Conservation (phyloP, 208 protist genomes). For the Spongospora subterranea region DNA sequence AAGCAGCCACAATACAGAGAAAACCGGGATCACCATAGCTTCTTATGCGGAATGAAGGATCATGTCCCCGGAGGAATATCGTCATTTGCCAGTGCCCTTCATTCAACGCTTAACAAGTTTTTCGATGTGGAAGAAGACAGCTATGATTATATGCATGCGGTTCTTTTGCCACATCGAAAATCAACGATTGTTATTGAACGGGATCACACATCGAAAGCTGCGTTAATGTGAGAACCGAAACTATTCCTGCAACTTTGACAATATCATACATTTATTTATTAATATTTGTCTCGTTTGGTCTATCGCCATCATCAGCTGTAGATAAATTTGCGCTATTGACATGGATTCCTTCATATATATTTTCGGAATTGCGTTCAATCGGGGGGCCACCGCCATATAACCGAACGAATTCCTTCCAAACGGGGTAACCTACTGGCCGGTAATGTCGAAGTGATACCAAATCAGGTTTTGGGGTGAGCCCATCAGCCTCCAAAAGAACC, state of each 20-base stretch:
- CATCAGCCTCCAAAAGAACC: constrained; percentile 9
- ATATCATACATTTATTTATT: no score
- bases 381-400: constrained; percentile 2
- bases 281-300: no score
- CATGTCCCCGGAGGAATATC: background rate
- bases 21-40: background rate
- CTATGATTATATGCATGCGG: background rate
- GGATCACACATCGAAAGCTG: no score
- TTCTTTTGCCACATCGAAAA: no score
- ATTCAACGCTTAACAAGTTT: background rate
- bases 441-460: background rate
- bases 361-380: background rate
- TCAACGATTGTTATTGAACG: no score
- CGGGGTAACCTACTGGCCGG: background rate
- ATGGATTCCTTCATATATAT: background rate
- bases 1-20: constrained; percentile 49
- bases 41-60: background rate
- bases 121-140: constrained; percentile 1
- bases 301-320: background rate
- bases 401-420: background rate
- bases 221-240: no score
- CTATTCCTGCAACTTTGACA: no score
- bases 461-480: background rate
- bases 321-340: background rate
- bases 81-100: background rate